phyloP scores from a whole-genome alignment of 78 protist genomes.

The Dictyostelium brefeldianum region DNA sequence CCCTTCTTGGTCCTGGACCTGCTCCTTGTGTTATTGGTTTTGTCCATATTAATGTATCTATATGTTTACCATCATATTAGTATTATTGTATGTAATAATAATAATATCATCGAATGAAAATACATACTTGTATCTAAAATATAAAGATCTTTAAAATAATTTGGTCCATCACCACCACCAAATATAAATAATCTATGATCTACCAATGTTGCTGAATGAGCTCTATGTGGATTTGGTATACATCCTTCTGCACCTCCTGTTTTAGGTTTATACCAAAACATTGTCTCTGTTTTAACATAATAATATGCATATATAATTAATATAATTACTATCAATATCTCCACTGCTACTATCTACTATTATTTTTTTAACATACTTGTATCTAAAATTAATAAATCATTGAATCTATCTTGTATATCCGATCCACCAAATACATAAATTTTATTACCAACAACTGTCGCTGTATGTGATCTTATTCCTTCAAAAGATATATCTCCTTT shows the following conservation, averaged over 20 bases:
- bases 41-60: slow-evolving; percentile 69
- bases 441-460: slow-evolving; percentile 69
- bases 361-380: slow-evolving; percentile 19
- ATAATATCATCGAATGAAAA: neutral
- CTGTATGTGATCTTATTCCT: slow-evolving; percentile 72
- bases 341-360: neutral
- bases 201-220: slow-evolving; percentile 74
- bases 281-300: slow-evolving; percentile 1
- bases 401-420: slow-evolving; percentile 54
- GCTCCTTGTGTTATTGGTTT: slow-evolving; percentile 57
- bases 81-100: neutral
- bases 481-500: slow-evolving; percentile 44
- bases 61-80: neutral
- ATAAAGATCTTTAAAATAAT: slow-evolving; percentile 68
- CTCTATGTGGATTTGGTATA: slow-evolving; percentile 68
- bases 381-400: slow-evolving; percentile 63
- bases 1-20: slow-evolving; percentile 79
- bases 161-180: slow-evolving; percentile 79
- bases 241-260: slow-evolving; percentile 65
- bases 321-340: neutral
- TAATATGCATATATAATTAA: neutral
- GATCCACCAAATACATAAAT: slow-evolving; percentile 84
- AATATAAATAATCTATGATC: slow-evolving; percentile 45
- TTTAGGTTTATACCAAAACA: slow-evolving; percentile 74
- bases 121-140: slow-evolving; percentile 58